A percentile compares a stretch with the other conserved stretches of the same genome.
Conservation (phyloP, 257 asterid genomes). For the Ilex asprella region DNA sequence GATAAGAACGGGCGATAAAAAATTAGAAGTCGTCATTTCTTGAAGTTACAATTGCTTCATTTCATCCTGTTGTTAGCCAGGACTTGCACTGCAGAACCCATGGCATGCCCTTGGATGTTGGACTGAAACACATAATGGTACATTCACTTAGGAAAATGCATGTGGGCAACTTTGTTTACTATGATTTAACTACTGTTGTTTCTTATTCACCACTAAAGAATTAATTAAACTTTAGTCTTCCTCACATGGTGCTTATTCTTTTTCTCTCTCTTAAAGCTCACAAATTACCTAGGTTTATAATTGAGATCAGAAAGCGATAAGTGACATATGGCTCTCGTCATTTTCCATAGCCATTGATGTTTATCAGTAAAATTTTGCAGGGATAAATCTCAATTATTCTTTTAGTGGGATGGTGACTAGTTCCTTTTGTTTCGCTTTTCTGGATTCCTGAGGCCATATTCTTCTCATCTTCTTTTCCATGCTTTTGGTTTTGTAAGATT, state of each 20-base stretch:
- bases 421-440: constrained; percentile 48
- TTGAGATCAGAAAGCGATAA: neutral
- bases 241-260: neutral
- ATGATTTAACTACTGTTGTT: too few relatives aligned
- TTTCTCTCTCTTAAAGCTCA: neutral
- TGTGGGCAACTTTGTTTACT: too few relatives aligned
- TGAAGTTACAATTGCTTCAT: too few relatives aligned
- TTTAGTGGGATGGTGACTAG: constrained; percentile 50
- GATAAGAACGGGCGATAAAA: too few relatives aligned
- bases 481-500: constrained; percentile 35
- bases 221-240: neutral
- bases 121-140: too few relatives aligned
- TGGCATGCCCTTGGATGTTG: too few relatives aligned
- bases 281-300: neutral
- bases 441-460: constrained; percentile 63
- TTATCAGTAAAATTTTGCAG: constrained; percentile 9
- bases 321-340: constrained; percentile 41
- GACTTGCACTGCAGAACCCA: too few relatives aligned
- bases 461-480: constrained; percentile 23
- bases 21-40: too few relatives aligned
- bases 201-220: neutral
- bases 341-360: constrained; percentile 12
- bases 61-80: too few relatives aligned
- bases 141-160: too few relatives aligned
- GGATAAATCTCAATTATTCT: constrained; percentile 33